Evolutionary conservation across 2,329 filamentous ascomycete genomes (phyloP), one percentile per base, ranked within the genome.

Genomic region (Colletotrichum liriopes): DNA sequence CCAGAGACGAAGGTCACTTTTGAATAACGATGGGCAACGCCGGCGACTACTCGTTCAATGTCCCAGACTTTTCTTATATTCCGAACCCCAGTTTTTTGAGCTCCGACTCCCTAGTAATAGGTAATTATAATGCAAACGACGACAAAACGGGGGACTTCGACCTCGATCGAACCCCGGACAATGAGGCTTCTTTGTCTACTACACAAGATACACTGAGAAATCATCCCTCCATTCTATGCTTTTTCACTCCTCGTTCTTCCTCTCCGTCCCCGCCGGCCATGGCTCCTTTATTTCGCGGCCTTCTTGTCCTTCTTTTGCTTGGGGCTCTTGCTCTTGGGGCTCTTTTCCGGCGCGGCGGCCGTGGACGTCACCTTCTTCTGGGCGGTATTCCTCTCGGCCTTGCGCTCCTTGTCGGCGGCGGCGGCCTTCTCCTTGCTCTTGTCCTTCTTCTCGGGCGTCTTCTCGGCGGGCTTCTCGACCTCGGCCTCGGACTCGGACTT

Each of bases 371-470:
- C 58, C 37, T 54, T 68, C 43, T 69, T 45, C 67, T 70, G 60
- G 23, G 32, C 67, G 23, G 52, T 52, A 32, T 60, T 69, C 62
- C 75, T 75, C 67, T 75, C 71, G 52, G 65, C 45, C 73, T 75
- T 76, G 72, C 74, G 75, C 70, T 51, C 67, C 73, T 73, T 74
- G 58, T 75, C 73, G 61, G 47, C 32, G 37, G 63, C 60, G 29
- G 52, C 64, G 56, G 66, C 52, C 68, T 68, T 63, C 60, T 73
- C 71, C 64, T 69, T 69, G 37, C 39, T 65, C 72, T 67, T 65
- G 43, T 65, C 64, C 59, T 73, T 69, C 66, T 75, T 66, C 68
- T 70, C 65, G 16, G 60, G 49, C 47, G 72, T 62, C 62, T 69
- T 67, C 67, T 74, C 69, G 12, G 65, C 39, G 49, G 61, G 23